phyloP scores from a whole-genome alignment of 176 grass and related monocot species.

The Ensete glaucum region DNA sequence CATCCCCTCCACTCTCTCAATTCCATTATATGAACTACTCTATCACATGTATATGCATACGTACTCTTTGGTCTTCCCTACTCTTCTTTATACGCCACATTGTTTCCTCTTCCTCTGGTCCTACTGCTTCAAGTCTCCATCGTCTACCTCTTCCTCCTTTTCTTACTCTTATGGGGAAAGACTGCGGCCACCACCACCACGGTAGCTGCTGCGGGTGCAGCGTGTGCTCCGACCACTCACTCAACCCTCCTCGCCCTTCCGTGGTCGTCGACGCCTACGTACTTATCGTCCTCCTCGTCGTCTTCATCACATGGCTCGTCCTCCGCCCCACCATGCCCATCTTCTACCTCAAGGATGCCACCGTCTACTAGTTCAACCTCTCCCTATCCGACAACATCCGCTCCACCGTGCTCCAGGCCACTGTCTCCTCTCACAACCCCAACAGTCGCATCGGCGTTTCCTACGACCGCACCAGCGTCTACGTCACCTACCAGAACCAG shows the following conservation, averaged over 20 bases:
- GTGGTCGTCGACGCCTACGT: slow-evolving; percentile 39
- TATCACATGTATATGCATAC: too few species aligned
- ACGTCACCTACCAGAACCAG: slow-evolving; percentile 54
- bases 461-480: slow-evolving; percentile 55
- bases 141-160: too few species aligned
- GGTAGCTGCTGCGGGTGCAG: slow-evolving; percentile 27
- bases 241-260: slow-evolving; percentile 9
- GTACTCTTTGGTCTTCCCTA: too few species aligned
- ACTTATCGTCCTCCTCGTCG: slow-evolving; percentile 53
- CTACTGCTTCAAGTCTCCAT: too few species aligned
- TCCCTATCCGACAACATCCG: slow-evolving; percentile 29
- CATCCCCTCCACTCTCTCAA: too few species aligned
- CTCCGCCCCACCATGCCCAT: slow-evolving; percentile 61
- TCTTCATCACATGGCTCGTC: slow-evolving; percentile 58
- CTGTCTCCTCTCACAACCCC: slow-evolving; percentile 63
- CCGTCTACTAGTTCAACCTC: slow-evolving; percentile 45
- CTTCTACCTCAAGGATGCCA: slow-evolving; percentile 71
- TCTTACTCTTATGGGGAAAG: too few species aligned
- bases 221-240: background rate
- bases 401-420: slow-evolving; percentile 50
- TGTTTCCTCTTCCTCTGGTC: too few species aligned
- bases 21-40: too few species aligned
- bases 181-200: slow-evolving; percentile 16
- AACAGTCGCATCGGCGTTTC: slow-evolving; percentile 68
- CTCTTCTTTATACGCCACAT: too few species aligned